Conservation (phyloP, 2,329 filamentous ascomycete genomes). For the Trichoderma atroviride region DNA sequence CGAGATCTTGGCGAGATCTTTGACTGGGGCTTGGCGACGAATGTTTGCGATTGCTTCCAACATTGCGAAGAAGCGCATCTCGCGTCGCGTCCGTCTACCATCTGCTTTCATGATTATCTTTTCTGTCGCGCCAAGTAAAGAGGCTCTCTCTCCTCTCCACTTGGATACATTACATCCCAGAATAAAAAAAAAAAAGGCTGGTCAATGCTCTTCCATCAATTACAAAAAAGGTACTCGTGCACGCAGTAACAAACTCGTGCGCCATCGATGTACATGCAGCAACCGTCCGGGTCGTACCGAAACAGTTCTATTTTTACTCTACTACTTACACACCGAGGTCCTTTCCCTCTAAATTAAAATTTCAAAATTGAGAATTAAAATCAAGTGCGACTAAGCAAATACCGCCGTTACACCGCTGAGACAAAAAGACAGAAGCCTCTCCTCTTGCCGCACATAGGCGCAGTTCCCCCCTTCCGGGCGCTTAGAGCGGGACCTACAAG, state of each 20-base stretch:
- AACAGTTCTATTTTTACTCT: neutral
- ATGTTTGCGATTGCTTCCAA: neutral
- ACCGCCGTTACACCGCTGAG: neutral
- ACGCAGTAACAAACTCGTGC: neutral
- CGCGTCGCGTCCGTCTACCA: neutral
- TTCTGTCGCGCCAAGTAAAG: conserved; percentile 6
- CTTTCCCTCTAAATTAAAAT: neutral
- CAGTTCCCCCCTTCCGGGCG: conserved; percentile 1
- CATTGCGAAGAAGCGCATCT: neutral
- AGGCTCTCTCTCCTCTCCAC: conserved; percentile 18
- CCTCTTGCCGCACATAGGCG: neutral
- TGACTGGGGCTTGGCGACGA: neutral
- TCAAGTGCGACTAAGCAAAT: neutral
- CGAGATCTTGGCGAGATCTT: neutral
- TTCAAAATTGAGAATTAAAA: neutral
- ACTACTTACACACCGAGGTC: neutral
- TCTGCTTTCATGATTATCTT: neutral
- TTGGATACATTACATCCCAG: neutral
- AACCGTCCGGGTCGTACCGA: neutral
- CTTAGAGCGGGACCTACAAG: conserved; percentile 19
- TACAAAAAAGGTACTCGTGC: neutral
- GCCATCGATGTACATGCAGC: neutral
- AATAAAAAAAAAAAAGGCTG: neutral
- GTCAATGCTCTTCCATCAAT: neutral
- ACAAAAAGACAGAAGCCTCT: neutral